Base-by-base conservation (phyloP, 2,329 filamentous ascomycete genomes). In the Penicillium aurantiogriseum region DNA sequence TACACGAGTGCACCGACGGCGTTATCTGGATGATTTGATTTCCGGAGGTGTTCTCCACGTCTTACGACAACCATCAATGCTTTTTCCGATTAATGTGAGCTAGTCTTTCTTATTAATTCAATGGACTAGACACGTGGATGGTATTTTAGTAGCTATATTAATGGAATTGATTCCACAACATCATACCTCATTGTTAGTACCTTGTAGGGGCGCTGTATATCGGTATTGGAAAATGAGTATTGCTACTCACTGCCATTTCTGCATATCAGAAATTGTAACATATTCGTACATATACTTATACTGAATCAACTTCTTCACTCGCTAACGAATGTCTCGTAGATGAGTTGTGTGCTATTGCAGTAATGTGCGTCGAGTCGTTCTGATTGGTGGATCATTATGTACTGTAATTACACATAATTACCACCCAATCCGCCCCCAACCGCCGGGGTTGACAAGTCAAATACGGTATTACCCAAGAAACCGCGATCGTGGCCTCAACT, bases 401-500 rank as follows among this genome's bases (percentile, higher is more conserved):
- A 60, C 15, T 29, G 4, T 6, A 8, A 11, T 59, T 63, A 61
- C 56, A 7, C 4, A 46, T 53, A 59, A 56, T 54, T 61, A 62
- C 36, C 5, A 35, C 10, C 15, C 1, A 4, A 1, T 13, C 10
- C 1, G 9, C 21, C 13, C 13, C 3, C 9, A 43, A 33, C 10
- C 10, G 21, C 36, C 6, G 7, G 35, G 5, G 8, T 21, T 59
- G 6, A 66, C 65, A 31, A 11, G 52, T 51, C 49, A 17, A 36
- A 35, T 64, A 67, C 63, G 51, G 61, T 65, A 66, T 58, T 49
- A 59, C 60, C 51, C 49, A 61, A 61, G 61, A 65, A 67, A 65
- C 61, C 65, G 65, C 49, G 65, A 67, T 67, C 65, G 65, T 67
- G 65, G 65, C 65, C 65, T 67, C 65, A 66, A 62, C 65, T 65